Evolutionary conservation across 371 early-diverging fungal genomes (phyloP), one percentile per base, ranked within the genome.

Genomic region (Saksenaea oblongispora): DNA sequence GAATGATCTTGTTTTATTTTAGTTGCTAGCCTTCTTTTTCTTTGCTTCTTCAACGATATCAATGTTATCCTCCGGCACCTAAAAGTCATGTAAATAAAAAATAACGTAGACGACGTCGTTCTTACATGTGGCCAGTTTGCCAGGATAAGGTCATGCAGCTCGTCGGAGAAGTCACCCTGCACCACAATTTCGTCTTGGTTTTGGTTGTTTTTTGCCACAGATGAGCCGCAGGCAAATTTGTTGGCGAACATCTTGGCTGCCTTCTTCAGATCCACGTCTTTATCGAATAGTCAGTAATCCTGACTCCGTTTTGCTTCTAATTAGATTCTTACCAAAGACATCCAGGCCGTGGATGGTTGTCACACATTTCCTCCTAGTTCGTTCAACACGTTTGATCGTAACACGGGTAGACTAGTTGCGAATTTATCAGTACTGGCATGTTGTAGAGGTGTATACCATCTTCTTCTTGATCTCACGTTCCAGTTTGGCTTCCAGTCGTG

Each of bases 101-200:
- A 56, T 56, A 15, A n/a, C 17, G 8, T 10, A 37, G 9, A 28
- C 24, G 22, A 39, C 35, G 9, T 34, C 47, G 0, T 0, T 58
- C 78, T 74, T 78, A 86, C 88, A 41, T 78, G 66, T 15, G 85
- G 75, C 88, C 88, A 89, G 44, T 80, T 82, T 56, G 75, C 76
- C 35, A 86, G 70, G 53, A 89, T 89, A 61, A 87, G 67, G 17
- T 87, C 85, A 22, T 74, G 69, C n/a, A 98, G 74, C 55, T 95
- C 95, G 57, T 94, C 95, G 59, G 85, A 84, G 39, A 93, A 87
- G 71, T 94, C 95, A 36, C 96, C 98, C 69, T 96, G 96, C 15
- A 97, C 93, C 15, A 95, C 90, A 77, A 97, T 96, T 72, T 97
- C 97, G 63, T 98, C 95, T 36, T 78, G 78, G 58, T 95, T 94